Conservation (phyloP, 1,139 yeast genomes). For the Arxiozyma slooffiae region DNA sequence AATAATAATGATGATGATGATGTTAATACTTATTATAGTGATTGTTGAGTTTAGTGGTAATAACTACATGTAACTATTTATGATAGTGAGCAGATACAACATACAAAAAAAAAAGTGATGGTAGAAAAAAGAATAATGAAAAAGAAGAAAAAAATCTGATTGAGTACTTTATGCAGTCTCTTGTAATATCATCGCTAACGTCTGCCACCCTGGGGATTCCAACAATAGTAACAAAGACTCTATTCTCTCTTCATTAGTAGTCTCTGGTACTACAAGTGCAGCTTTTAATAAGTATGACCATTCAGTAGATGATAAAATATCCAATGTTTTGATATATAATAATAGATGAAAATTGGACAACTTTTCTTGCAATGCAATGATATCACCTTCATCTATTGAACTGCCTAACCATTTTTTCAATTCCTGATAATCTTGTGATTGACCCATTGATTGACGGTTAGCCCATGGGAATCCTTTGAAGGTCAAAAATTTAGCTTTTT, state of each 20-base stretch:
- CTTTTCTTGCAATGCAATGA: constrained; percentile 34
- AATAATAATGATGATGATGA: no score
- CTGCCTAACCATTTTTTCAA: constrained; percentile 40
- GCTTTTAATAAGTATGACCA: constrained; percentile 38
- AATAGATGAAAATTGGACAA: constrained; percentile 67
- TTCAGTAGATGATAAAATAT: constrained; percentile 47
- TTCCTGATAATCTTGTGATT: constrained; percentile 54
- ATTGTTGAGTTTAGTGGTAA: no score
- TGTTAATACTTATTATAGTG: no score
- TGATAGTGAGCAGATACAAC: neutral
- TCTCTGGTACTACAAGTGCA: constrained; percentile 31
- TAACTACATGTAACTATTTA: neutral
- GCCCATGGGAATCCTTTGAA: constrained; percentile 55
- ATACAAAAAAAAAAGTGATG: neutral
- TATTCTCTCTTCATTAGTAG: neutral
- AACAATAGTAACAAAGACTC: constrained; percentile 44
- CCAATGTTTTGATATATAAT: constrained; percentile 44
- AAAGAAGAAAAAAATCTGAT: neutral
- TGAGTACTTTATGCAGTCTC: constrained; percentile 14
- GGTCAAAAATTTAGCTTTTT: constrained; percentile 31
- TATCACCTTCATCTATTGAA: constrained; percentile 29
- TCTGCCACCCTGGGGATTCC: constrained; percentile 31
- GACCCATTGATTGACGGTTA: constrained; percentile 67
- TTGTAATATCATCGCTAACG: constrained; percentile 29
- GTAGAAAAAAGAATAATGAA: neutral